These are phyloP conservation scores for Solanum chiquidenum DNA, from an alignment of 257 asterid genomes.

Conservation along the genomic window DNA sequence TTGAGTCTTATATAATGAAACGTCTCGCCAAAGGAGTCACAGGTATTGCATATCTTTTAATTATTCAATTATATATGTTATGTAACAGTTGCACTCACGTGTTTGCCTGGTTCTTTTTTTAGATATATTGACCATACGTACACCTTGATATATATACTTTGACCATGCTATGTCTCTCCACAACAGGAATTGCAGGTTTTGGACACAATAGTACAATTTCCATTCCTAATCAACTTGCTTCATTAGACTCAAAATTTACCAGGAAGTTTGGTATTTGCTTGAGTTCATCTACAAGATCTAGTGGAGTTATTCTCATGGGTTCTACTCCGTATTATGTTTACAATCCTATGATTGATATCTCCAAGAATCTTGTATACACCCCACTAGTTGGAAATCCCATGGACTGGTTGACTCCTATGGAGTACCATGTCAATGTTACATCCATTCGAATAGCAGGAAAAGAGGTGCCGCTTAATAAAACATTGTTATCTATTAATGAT, in stretches of 20 bases:
- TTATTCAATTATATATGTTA: too few relatives aligned
- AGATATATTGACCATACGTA: too few relatives aligned
- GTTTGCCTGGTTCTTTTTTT: too few relatives aligned
- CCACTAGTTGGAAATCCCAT: not conserved
- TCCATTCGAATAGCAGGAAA: not conserved
- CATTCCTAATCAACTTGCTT: not conserved
- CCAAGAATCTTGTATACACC: not conserved
- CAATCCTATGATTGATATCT: not conserved
- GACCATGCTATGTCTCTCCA: too few relatives aligned
- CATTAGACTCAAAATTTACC: not conserved
- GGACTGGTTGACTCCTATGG: too few relatives aligned
- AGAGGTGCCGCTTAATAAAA: not conserved
- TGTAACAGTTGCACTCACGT: too few relatives aligned
- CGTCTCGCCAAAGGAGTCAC: conserved; percentile 15
- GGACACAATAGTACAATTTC: not conserved
- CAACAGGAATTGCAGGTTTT: conserved; percentile 10
- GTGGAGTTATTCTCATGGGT: conserved; percentile 3
- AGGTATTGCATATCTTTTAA: not conserved
- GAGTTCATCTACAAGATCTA: not conserved
- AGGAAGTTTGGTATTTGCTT: conserved; percentile 7
- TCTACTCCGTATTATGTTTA: not conserved
- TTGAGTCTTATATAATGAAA: conserved; percentile 19
- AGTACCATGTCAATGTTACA: not conserved
- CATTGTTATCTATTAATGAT: not conserved
- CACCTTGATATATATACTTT: too few relatives aligned